Conservation (phyloP, 176 grass and related monocot species). For the Chrysopogon serrulatus region DNA sequence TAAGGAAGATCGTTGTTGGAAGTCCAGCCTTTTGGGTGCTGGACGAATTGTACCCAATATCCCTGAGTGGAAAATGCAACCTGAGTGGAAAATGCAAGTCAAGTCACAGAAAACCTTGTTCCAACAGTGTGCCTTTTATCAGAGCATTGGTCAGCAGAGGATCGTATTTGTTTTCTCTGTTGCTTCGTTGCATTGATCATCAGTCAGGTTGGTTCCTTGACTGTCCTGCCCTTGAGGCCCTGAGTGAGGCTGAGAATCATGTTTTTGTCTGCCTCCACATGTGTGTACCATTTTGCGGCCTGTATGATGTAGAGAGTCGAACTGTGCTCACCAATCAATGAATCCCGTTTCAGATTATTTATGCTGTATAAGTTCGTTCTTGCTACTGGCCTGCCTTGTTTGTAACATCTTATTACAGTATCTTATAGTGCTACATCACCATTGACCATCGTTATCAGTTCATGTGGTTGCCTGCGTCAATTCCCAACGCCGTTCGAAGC, state of each 20-base stretch:
- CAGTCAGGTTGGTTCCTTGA: not conserved
- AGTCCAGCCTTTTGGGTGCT: not conserved
- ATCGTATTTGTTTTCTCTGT: conserved; percentile 13
- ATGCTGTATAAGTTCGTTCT: not conserved
- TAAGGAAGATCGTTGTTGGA: not conserved
- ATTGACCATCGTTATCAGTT: not conserved
- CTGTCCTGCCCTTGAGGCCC: too few species aligned
- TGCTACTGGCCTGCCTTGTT: not conserved
- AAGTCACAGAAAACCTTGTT: not conserved
- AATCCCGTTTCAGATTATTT: not conserved
- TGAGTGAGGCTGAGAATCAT: not conserved
- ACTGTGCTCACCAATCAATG: not conserved
- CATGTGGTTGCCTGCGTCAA: not conserved
- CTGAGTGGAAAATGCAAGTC: conserved; percentile 9
- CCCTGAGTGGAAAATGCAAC: too few species aligned
- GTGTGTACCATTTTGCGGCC: conserved; percentile 21
- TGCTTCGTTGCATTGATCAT: not conserved
- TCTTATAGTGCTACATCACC: not conserved
- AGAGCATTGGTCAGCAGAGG: conserved; percentile 2
- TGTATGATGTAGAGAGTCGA: conserved; percentile 24
- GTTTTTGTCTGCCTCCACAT: not conserved
- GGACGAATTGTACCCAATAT: not conserved
- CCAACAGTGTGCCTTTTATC: not conserved
- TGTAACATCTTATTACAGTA: not conserved
- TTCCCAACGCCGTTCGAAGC: too few species aligned